A percentile compares a stretch with the other conserved stretches of the same genome.
phyloP scores from a whole-genome alignment of 345 rosid species.

The Citrus reticulata region DNA sequence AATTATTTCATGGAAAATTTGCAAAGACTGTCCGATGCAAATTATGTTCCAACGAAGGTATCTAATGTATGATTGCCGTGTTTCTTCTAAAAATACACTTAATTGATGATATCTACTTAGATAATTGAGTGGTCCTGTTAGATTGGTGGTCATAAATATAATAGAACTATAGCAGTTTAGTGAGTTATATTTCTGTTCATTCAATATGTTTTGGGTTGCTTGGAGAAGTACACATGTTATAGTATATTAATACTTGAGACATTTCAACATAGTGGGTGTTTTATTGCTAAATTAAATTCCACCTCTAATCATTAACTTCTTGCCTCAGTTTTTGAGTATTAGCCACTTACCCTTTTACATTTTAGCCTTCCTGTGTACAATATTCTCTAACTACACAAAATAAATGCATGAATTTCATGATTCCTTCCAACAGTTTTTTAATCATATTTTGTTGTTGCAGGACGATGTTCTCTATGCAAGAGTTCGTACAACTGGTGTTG shows the following conservation, averaged over 20 bases:
- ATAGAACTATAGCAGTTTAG: neutral
- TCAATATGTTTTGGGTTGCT: neutral
- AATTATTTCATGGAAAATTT: constrained; percentile 92
- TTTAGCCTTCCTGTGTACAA: neutral
- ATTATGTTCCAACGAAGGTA: constrained; percentile 97
- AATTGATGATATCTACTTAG: neutral
- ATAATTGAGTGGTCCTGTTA: neutral
- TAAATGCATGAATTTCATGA: neutral
- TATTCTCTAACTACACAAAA: neutral
- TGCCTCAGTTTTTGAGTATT: neutral
- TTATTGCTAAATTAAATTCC: neutral
- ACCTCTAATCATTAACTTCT: too few relatives aligned
- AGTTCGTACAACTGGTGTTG: constrained; percentile 97
- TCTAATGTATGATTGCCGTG: neutral
- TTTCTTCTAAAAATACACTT: neutral
- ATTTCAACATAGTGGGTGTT: neutral
- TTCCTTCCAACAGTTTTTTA: constrained; percentile 2
- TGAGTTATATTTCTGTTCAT: neutral
- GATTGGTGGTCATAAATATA: neutral
- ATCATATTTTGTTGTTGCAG: constrained; percentile 35
- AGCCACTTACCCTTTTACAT: neutral
- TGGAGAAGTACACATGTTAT: neutral
- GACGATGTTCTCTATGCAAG: constrained; percentile 96
- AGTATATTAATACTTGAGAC: neutral
- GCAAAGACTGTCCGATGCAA: constrained; percentile 65